phyloP scores from a whole-genome alignment of 495 filamentous ascomycete species.

The Lepidopterella palustris region DNA sequence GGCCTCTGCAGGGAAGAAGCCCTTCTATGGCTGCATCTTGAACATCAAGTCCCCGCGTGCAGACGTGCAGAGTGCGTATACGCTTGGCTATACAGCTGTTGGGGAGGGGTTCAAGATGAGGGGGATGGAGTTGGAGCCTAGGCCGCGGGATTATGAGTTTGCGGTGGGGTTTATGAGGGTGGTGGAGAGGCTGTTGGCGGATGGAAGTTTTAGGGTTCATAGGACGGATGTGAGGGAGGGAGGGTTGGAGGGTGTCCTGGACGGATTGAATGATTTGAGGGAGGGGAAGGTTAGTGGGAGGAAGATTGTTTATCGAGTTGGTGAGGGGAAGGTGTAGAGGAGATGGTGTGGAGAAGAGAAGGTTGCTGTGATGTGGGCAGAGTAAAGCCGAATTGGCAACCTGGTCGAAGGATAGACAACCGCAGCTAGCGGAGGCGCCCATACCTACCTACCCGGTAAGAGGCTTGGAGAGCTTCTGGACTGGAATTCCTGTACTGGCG shows the following conservation, averaged over 20 bases:
- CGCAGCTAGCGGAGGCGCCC: too few relatives aligned
- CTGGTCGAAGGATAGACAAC: too few relatives aligned
- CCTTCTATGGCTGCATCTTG: conserved; percentile 11
- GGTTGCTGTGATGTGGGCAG: too few relatives aligned
- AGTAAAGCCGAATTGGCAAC: too few relatives aligned
- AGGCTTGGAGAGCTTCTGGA: too few relatives aligned
- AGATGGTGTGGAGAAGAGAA: too few relatives aligned
- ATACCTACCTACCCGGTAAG: too few relatives aligned
- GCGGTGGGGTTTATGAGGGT: conserved; percentile 34
- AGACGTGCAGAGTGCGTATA: conserved; percentile 27
- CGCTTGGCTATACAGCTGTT: conserved; percentile 28
- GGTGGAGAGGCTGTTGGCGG: conserved; percentile 40
- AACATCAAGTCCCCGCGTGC: conserved; percentile 15
- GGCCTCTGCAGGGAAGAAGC: neutral
- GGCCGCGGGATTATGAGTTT: conserved; percentile 35
- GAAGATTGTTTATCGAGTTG: conserved; percentile 46
- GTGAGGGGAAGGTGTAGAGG: too few relatives aligned
- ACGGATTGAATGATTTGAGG: conserved; percentile 46
- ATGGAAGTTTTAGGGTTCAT: conserved; percentile 46
- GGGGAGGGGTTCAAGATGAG: conserved; percentile 25
- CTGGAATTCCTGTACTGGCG: too few relatives aligned
- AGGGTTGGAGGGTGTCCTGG: conserved; percentile 47
- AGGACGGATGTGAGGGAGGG: conserved; percentile 38
- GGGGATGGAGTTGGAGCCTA: conserved; percentile 11
- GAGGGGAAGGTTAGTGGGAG: conserved; percentile 47